Evolutionary conservation across 345 rosid species (phyloP).

Genomic region (Populus alba): DNA sequence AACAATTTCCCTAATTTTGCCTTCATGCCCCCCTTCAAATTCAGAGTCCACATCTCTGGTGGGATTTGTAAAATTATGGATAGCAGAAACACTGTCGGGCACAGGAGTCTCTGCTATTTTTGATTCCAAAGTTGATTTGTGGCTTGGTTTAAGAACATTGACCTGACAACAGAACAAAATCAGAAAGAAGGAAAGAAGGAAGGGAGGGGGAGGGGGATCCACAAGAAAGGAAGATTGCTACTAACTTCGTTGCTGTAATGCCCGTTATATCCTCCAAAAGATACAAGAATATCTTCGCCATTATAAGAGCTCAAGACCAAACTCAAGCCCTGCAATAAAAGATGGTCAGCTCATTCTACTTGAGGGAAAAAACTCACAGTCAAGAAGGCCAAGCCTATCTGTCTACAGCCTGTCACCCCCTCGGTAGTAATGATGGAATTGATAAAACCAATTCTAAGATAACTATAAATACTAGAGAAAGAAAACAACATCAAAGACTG

Average conservation of each 20-base stretch:
- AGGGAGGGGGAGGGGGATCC: background rate
- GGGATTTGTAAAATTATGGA: constrained; percentile 55
- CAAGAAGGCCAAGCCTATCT: background rate
- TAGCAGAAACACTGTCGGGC: constrained; percentile 80
- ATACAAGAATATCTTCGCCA: constrained; percentile 84
- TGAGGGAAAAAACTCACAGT: background rate
- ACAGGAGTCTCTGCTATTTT: constrained; percentile 52
- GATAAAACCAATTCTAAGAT: background rate
- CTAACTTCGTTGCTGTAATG: constrained; percentile 87
- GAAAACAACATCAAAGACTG: background rate
- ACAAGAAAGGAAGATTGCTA: constrained; percentile 11
- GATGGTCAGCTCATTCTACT: constrained; percentile 10
- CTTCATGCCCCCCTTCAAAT: constrained; percentile 69
- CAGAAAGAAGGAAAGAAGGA: constrained; percentile 16
- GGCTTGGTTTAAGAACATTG: constrained; percentile 90
- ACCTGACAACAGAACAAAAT: constrained; percentile 45
- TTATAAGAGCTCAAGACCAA: constrained; percentile 71
- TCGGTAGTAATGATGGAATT: background rate
- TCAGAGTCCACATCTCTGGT: constrained; percentile 87
- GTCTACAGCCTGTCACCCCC: background rate
- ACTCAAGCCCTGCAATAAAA: constrained; percentile 72
- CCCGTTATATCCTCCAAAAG: constrained; percentile 98
- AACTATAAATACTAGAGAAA: background rate
- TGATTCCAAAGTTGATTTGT: constrained; percentile 77
- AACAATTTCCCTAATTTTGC: constrained; percentile 82